phyloP scores from a whole-genome alignment of 164 flowering plant genomes.

The Stephania cephalantha region DNA sequence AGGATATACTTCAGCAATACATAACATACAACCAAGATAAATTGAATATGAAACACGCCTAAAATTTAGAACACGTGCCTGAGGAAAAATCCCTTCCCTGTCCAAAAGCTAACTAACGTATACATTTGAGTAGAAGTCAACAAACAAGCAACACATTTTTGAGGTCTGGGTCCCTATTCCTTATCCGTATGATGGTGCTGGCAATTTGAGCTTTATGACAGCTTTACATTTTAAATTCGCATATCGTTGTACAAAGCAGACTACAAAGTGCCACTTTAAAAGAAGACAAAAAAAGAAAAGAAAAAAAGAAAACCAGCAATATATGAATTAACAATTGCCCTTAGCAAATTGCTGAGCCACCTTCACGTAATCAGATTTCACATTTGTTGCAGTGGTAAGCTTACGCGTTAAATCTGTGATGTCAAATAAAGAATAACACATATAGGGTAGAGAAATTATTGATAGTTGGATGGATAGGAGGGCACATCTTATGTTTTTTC shows the following conservation, averaged over 20 bases:
- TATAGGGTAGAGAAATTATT: not conserved
- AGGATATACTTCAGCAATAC: not conserved
- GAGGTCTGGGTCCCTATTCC: not conserved
- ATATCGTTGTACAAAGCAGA: too few relatives aligned
- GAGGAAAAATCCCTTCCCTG: too few relatives aligned
- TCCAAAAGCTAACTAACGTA: not conserved
- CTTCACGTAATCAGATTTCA: not conserved
- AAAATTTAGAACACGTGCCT: too few relatives aligned
- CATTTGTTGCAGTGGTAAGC: not conserved
- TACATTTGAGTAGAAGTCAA: not conserved
- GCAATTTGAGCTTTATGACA: not conserved
- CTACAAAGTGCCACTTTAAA: not conserved
- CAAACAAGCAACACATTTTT: conserved; percentile 11
- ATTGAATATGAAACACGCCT: not conserved
- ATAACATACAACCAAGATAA: too few relatives aligned
- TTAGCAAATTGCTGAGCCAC: not conserved
- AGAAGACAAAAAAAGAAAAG: not conserved
- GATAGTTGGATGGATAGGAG: not conserved
- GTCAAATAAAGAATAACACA: not conserved
- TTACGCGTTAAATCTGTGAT: not conserved
- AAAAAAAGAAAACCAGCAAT: not conserved
- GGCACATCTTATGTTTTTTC: not conserved
- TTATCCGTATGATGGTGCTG: not conserved
- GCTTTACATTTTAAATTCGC: not conserved
- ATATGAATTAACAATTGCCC: not conserved